These are phyloP conservation scores for Claviceps purpurea DNA, from an alignment of 2,329 filamentous ascomycete genomes.

Conservation along the genomic window DNA sequence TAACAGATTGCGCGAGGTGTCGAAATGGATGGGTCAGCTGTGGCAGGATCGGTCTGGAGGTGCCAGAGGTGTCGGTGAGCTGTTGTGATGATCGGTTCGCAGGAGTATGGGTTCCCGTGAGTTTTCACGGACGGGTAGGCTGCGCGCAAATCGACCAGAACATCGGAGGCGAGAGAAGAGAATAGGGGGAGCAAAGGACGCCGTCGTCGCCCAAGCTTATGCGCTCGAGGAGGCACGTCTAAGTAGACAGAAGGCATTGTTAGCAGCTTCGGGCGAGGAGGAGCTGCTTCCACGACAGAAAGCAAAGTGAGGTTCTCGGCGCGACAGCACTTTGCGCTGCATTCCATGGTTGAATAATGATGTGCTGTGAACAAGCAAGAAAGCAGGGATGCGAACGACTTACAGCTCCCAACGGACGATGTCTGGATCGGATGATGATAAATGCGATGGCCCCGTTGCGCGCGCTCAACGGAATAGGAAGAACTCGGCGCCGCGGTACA, in stretches of 20 bases:
- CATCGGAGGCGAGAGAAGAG: background rate
- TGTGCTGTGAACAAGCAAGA: slow-evolving; percentile 1
- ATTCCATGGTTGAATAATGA: slow-evolving; percentile 5
- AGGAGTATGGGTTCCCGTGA: background rate
- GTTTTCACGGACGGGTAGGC: no score
- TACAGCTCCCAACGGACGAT: slow-evolving; percentile 18
- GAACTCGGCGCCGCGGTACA: slow-evolving; percentile 25
- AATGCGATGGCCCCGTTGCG: slow-evolving; percentile 26
- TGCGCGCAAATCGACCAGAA: background rate
- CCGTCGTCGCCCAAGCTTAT: background rate
- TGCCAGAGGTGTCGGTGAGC: background rate
- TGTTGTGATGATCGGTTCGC: background rate
- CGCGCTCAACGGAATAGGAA: slow-evolving; percentile 31
- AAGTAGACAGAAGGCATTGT: slow-evolving; percentile 10
- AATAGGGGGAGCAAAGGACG: background rate
- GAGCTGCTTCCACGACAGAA: slow-evolving; percentile 2
- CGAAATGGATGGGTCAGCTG: no score
- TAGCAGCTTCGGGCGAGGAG: slow-evolving; percentile 7
- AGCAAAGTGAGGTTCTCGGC: slow-evolving; percentile 2
- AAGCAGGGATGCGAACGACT: slow-evolving; percentile 14
- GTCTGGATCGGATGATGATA: slow-evolving; percentile 26
- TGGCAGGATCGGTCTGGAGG: background rate
- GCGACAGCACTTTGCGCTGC: slow-evolving; percentile 2
- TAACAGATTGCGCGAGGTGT: background rate
- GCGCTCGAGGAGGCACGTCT: slow-evolving; percentile 5